These are phyloP conservation scores for Phytopythium helicoides DNA, from an alignment of 352 stramenopile species.

Conservation along the genomic window DNA sequence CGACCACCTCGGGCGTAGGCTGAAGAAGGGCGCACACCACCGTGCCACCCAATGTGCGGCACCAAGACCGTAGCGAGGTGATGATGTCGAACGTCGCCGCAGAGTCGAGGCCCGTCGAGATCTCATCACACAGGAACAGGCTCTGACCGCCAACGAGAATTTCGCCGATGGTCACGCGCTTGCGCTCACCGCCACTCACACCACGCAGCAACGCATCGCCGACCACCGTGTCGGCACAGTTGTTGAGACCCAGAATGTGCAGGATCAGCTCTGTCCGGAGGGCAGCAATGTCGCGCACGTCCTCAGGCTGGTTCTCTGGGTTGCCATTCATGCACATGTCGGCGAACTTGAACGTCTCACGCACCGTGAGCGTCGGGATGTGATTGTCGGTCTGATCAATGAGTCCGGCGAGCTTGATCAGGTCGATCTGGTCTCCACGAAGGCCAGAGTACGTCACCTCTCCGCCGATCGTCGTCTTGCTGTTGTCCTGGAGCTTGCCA, in stretches of 20 bases:
- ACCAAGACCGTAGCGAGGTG: conserved; percentile 39
- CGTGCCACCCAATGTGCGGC: conserved; percentile 25
- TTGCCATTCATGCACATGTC: conserved; percentile 78
- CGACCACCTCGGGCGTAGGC: conserved; percentile 85
- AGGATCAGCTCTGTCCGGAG: conserved; percentile 65
- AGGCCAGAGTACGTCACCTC: conserved; percentile 52
- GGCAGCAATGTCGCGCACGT: conserved; percentile 55
- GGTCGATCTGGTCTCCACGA: conserved; percentile 39
- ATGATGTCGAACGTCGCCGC: conserved; percentile 43
- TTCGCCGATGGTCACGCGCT: conserved; percentile 75
- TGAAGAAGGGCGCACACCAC: conserved; percentile 23
- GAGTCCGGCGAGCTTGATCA: conserved; percentile 60
- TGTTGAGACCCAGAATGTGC: conserved; percentile 77
- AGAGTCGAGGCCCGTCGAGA: conserved; percentile 47
- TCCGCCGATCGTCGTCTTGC: conserved; percentile 25
- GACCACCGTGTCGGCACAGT: conserved; percentile 91
- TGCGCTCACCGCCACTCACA: conserved; percentile 80
- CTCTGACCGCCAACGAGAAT: conserved; percentile 26
- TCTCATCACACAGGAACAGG: conserved; percentile 71
- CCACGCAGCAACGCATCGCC: conserved; percentile 77
- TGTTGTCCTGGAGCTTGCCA: conserved; percentile 40
- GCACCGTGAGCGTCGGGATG: conserved; percentile 90
- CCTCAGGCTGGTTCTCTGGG: conserved; percentile 51
- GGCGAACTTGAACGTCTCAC: conserved; percentile 93
- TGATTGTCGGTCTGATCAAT: conserved; percentile 87